A percentile compares a stretch with the other conserved stretches of the same genome.
phyloP scores from a whole-genome alignment of 352 stramenopile genomes.

The Phytophthora cryptogea region DNA sequence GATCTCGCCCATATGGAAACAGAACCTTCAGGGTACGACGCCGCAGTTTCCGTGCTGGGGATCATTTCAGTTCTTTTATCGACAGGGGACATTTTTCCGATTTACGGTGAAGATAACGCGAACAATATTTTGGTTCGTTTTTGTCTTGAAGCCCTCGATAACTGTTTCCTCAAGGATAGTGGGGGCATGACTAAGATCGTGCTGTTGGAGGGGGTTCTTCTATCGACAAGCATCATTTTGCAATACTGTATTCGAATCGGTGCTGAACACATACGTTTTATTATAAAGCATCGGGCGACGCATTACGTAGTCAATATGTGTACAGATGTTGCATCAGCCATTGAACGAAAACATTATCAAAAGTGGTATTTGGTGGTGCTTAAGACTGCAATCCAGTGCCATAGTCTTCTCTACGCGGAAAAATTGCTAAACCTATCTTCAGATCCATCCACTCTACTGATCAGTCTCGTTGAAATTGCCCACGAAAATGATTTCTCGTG shows the following conservation, averaged over 20 bases:
- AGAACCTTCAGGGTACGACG: constrained; percentile 6
- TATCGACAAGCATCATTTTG: constrained; percentile 28
- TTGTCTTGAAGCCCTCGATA: constrained; percentile 16
- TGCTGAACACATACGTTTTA: constrained; percentile 21
- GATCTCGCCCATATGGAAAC: constrained; percentile 16
- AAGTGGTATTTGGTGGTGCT: constrained; percentile 30
- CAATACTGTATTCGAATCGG: constrained; percentile 23
- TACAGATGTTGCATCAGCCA: neutral
- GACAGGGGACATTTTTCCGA: constrained; percentile 10
- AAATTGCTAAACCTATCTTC: constrained; percentile 17
- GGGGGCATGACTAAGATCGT: constrained; percentile 6
- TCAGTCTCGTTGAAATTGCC: constrained; percentile 10
- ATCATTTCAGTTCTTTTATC: constrained; percentile 19
- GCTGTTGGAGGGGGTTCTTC: constrained; percentile 19
- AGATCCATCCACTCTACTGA: constrained; percentile 14
- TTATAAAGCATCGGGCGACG: constrained; percentile 28
- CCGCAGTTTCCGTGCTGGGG: constrained; percentile 21
- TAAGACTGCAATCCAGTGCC: constrained; percentile 13
- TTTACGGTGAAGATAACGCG: constrained; percentile 13
- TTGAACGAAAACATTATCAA: constrained; percentile 7
- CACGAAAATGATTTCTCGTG: constrained; percentile 9
- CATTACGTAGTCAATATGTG: constrained; percentile 11
- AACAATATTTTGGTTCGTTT: constrained; percentile 11
- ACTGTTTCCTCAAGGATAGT: constrained; percentile 1
- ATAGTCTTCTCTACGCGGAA: constrained; percentile 30